Percentiles rank a stretch among this genome's conserved stretches.
Evolutionary conservation across 208 protist genomes (phyloP).

Genomic region (Acanthamoeba lenticulata): DNA sequence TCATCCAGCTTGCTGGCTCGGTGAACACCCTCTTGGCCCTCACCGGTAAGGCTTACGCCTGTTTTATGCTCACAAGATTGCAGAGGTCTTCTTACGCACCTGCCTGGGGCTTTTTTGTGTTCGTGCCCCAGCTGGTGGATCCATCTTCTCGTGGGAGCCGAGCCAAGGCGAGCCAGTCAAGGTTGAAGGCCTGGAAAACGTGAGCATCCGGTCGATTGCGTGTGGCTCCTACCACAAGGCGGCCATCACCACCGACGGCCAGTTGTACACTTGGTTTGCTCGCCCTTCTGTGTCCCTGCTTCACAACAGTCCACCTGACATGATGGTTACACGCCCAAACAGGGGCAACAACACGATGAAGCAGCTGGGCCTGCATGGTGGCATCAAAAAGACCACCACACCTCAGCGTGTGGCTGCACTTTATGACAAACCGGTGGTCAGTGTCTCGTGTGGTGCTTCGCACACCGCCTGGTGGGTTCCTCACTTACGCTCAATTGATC

Average conservation of each 20-base stretch:
- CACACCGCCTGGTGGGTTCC: constrained; percentile 2
- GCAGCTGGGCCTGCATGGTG: neutral
- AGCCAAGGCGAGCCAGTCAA: neutral
- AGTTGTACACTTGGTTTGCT: neutral
- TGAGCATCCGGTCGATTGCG: neutral
- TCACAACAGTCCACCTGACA: neutral
- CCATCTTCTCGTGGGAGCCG: neutral
- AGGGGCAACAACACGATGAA: neutral
- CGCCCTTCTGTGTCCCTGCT: neutral
- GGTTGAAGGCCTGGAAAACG: neutral
- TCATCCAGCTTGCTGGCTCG: neutral
- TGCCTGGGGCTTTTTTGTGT: neutral
- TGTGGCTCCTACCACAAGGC: neutral
- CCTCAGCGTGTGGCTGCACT: neutral
- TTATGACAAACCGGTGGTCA: neutral
- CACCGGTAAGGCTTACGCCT: neutral
- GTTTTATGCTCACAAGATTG: too few species aligned
- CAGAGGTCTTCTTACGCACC: neutral
- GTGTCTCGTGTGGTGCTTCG: neutral
- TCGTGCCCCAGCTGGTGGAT: neutral
- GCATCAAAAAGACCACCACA: neutral
- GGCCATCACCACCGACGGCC: neutral
- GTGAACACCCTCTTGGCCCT: neutral
- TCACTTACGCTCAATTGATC: neutral
- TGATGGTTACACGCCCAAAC: neutral